Base-by-base conservation (phyloP, 2,329 filamentous ascomycete genomes). In the Hymenoscyphus linearis region DNA sequence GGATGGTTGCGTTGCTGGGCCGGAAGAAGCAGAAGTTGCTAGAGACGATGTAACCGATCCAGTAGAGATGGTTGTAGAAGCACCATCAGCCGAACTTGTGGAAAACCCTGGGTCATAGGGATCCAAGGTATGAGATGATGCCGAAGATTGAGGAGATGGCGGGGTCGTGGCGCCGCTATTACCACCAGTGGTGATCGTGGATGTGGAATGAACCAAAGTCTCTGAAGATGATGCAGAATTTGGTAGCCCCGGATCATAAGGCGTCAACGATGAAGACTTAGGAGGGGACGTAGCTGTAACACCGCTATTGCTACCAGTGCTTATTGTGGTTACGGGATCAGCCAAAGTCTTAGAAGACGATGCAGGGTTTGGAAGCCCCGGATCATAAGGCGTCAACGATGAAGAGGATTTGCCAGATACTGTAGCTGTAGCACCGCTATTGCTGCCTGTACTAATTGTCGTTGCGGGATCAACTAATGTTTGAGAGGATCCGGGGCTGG, bases 301-400 rank as follows among this genome's bases (percentile, higher is more conserved):
- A 16, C 40, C 56, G 26, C 40, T 22, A n/a, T 52, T 58, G 44
- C 56, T 52, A 18, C 27, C 27, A 3, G 27, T 36, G 27, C 26
- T 36, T 12, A 25, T 18, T 52, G 56, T 58, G 2, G 56, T 52
- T 12, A 22, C 37, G 25, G 55, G 55, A 47, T 57, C 55, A 57
- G 12, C n/a, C 55, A 37, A 56, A 56, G 18, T 56, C 12, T 26
- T 13, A 40, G 35, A 40, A n/a, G 50, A 52, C 25, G 22, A 53
- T 5, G 25, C 50, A 1, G 50, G 16, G 16, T 12, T 34, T 14
- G 31, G 34, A 22, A 22, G 18, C 12, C 18, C 53, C 7, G 55
- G 36, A 27, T 18, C 36, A 35, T n/a, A 57, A 6, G 55, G 13
- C 25, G 55, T 44, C 26, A 36, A 40, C 40, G 54, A 12, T 40